Conservation (phyloP, 2,329 filamentous ascomycete species). For the Cladorrhinum sp. region DNA sequence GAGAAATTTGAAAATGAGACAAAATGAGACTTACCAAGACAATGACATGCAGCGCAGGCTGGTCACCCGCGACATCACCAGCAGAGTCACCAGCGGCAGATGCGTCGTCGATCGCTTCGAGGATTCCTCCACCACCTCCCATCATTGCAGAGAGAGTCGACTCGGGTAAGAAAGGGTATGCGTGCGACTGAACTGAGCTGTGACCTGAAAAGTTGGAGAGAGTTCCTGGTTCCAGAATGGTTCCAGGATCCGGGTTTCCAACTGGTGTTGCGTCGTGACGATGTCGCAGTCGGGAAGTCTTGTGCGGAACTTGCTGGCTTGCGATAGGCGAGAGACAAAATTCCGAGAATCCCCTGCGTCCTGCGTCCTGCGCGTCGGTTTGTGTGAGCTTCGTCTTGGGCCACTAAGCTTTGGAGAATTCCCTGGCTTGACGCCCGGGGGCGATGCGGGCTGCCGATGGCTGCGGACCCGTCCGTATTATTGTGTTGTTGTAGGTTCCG, state of each 20-base stretch:
- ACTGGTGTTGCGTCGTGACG: background rate
- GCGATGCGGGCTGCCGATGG: too few relatives aligned
- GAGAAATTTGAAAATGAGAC: background rate
- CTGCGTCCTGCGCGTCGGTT: background rate
- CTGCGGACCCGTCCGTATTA: too few relatives aligned
- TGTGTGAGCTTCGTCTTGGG: background rate
- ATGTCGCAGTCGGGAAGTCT: conserved; percentile 2
- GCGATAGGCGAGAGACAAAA: conserved; percentile 3
- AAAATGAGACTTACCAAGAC: conserved; percentile 58
- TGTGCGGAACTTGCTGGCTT: background rate
- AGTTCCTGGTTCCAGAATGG: background rate
- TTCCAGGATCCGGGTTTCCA: conserved; percentile 5
- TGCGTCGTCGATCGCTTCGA: conserved; percentile 1
- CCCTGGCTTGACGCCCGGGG: too few relatives aligned
- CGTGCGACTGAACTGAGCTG: background rate
- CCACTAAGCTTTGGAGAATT: background rate
- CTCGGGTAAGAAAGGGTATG: background rate
- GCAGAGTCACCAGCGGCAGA: conserved; percentile 1
- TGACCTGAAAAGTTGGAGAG: background rate
- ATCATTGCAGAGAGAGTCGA: background rate
- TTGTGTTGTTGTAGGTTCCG: too few relatives aligned
- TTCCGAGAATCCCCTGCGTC: conserved; percentile 6
- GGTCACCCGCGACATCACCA: background rate
- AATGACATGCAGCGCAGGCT: conserved; percentile 67
- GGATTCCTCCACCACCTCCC: conserved; percentile 11